A percentile compares a stretch with the other conserved stretches of the same genome.
phyloP scores from a whole-genome alignment of 108 stramenopile genomes.

The Licmophora abbreviata region DNA sequence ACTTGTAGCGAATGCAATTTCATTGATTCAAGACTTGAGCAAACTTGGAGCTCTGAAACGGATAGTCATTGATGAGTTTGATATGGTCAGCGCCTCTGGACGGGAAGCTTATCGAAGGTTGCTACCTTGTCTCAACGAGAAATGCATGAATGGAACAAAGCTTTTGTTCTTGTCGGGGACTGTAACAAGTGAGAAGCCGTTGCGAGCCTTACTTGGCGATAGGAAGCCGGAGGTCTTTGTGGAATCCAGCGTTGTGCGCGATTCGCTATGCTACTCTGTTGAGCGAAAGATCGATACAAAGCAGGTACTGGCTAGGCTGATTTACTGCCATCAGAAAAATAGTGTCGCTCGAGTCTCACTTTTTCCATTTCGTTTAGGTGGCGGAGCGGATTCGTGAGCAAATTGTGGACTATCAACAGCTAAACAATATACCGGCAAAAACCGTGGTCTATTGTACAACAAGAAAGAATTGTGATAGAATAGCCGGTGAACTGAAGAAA shows the following conservation, averaged over 20 bases:
- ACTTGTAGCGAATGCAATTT: too few relatives aligned
- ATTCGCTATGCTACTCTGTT: slow-evolving; percentile 3
- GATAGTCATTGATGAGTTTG: slow-evolving; percentile 9
- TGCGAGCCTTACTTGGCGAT: neutral
- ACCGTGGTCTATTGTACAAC: slow-evolving; percentile 6
- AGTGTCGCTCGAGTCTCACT: neutral
- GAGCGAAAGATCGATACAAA: slow-evolving; percentile 8
- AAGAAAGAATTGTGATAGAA: neutral
- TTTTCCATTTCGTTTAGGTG: neutral
- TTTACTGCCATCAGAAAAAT: neutral
- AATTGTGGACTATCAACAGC: neutral
- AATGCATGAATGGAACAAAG: neutral
- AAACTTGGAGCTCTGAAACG: neutral
- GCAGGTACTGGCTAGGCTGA: slow-evolving; percentile 2
- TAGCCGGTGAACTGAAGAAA: neutral
- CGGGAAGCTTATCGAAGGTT: neutral
- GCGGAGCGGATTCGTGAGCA: slow-evolving; percentile 1
- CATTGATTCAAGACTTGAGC: neutral
- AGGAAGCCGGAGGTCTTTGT: slow-evolving; percentile 7
- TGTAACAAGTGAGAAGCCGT: neutral
- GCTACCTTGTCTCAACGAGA: neutral
- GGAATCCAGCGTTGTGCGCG: neutral
- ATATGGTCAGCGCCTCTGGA: neutral
- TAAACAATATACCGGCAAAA: neutral
- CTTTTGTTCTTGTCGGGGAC: slow-evolving; percentile 11